A percentile compares a stretch with the other conserved stretches of the same genome.
phyloP scores from a whole-genome alignment of 208 protist genomes.

The Acanthamoeba healyi region DNA sequence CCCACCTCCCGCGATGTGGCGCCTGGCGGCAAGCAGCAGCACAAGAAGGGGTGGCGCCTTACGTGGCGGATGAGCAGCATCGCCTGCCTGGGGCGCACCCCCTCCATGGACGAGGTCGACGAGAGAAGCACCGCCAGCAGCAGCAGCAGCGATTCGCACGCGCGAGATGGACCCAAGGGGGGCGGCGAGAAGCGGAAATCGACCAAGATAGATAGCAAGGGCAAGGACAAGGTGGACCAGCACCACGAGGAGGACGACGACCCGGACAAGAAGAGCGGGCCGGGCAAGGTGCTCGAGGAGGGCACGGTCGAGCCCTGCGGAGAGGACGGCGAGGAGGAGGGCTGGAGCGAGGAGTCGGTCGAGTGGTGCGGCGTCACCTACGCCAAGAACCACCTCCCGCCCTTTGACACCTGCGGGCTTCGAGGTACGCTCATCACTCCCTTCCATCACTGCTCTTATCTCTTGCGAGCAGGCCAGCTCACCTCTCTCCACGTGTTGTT shows the following conservation, averaged over 20 bases:
- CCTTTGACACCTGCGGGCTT: neutral
- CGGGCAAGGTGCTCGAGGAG: neutral
- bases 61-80: neutral
- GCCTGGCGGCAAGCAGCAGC: neutral
- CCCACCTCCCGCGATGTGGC: too few relatives aligned
- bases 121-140: neutral
- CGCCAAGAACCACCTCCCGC: neutral
- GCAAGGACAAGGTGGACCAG: neutral
- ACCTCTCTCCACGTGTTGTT: neutral
- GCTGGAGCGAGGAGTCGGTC: constrained; percentile 1
- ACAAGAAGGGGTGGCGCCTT: neutral
- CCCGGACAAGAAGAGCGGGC: neutral
- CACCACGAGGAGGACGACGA: neutral
- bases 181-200: neutral
- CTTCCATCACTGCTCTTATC: neutral
- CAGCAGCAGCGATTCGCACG: neutral
- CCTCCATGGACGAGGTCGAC: neutral
- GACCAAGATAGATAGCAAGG: neutral
- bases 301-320: neutral
- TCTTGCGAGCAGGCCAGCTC: too few relatives aligned
- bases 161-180: neutral
- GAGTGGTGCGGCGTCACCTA: constrained; percentile 28
- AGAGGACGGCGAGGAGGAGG: neutral
- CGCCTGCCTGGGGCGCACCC: neutral
- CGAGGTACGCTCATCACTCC: neutral